Evolutionary conservation across 306 rosid species (phyloP), one percentile per base, ranked within the genome.

Genomic region (Quercus ilex): DNA sequence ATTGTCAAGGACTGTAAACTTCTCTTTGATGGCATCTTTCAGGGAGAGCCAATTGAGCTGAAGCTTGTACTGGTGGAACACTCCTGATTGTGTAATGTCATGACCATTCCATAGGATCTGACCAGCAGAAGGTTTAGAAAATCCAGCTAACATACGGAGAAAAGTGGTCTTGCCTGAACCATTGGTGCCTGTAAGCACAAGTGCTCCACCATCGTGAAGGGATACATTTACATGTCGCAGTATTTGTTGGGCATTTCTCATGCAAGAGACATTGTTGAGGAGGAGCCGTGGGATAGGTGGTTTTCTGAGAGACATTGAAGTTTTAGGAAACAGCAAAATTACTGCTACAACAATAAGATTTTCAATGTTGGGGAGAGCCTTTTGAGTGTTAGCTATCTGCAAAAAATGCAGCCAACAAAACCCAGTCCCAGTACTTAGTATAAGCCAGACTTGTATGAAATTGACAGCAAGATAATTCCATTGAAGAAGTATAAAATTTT

Each of bases 141-240:
- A 94, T 74, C 97, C 98, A 19, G 98, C 98, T 58, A 94, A 70
- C 98, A 94, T 89, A 41, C 91, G 90, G 53, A 94, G 86, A 74
- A 94, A 94, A 38, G 98, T 94, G 6, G 96, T 63, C 89, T 94
- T 94, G n/a, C 97, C 97, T 0, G 98, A 94, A 30, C 98, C 97
- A 74, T 94, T 94, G 30, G 97, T 84, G 25, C 97, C 97, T 1
- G 91, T 83, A 55, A 94, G 84, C 71, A 92, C 89, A 1, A 94
- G 92, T 1, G 98, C 93, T n/a, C 93, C 86, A 6, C 98, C 97
- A 23, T 90, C 96, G 5, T 94, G 91, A 57, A 94, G 70, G 25
- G 98, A 86, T 53, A 85, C 91, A 56, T 90, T 94, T 69, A 94
- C 98, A 17, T 92, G 87, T 41, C 89, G 81, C 25, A 94, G 83